Evolutionary conservation across 2,329 filamentous ascomycete genomes (phyloP), one percentile per base, ranked within the genome.

Genomic region (Paracamarosporium sp.): DNA sequence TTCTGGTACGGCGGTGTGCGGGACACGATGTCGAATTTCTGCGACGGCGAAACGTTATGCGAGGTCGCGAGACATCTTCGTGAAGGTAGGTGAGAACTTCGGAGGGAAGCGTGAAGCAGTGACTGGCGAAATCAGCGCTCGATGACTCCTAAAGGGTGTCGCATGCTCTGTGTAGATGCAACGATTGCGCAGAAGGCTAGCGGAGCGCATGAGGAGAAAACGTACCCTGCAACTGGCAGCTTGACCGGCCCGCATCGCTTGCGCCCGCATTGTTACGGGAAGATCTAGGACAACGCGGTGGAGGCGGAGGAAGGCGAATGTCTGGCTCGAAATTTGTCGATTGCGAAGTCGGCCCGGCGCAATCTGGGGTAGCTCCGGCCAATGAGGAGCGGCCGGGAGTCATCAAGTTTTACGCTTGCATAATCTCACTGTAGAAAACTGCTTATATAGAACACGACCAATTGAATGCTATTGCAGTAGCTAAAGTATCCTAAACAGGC

Each of bases 1-100:
- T 89, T 93, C 67, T 89, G 84, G 79, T 97, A 97, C 27, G 91
- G 91, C 45, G 92, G 91, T 64, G 86, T 88, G 63, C 88, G 86
- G 27, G 85, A 82, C 53, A 81, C 78, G 61, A 84, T 63, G 50
- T 81, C 75, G 51, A 72, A 59, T 40, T 70, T 65, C 35, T 64
- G 70, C 28, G 66, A 65, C 1, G 64, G 65, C 3, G 71, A 64
- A 9, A 65, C 57, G 24, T 63, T 57, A 47, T 74, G 69, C 4
- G 71, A 60, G 40, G 75, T 77, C 15, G 74, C 75, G 17, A 77
- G 70, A 53, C 57, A 63, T 67, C 75, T 63, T 62, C 66, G 61
- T 20, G 60, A 53, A 15, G 59, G 25, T 15, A 62, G 20, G 41
- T 60, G 43, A 6, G 65, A 55, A 47, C 57, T 55, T 53, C 53